Evolutionary conservation across 768 basidiomycete species (phyloP).

Genomic region (Tricholoma hemisulphureum): DNA sequence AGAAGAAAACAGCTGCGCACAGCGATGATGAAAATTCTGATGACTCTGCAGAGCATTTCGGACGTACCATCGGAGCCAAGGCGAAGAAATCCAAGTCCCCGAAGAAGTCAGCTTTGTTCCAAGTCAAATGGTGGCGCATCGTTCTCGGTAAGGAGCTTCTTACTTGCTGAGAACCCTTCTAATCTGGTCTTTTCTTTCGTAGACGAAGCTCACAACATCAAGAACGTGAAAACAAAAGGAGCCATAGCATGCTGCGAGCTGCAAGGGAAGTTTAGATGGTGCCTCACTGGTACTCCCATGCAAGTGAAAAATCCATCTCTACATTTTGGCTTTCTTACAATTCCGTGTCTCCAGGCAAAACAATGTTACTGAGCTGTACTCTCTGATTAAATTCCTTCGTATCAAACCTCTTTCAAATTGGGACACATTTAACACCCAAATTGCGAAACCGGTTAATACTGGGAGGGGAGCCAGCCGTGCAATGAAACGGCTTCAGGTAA

Average conservation of each 20-base stretch:
- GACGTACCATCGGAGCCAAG: constrained; percentile 42
- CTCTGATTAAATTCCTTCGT: constrained; percentile 85
- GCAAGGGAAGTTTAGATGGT: constrained; percentile 82
- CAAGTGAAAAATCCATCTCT: constrained; percentile 25
- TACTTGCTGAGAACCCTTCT: background rate
- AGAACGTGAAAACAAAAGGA: constrained; percentile 77
- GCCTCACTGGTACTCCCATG: constrained; percentile 83
- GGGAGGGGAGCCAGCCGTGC: constrained; percentile 60
- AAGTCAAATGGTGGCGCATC: constrained; percentile 78
- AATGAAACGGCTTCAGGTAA: constrained; percentile 81
- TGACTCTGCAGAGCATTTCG: constrained; percentile 44
- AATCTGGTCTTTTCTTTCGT: background rate
- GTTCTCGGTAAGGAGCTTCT: constrained; percentile 64
- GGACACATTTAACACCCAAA: constrained; percentile 74
- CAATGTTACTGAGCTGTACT: constrained; percentile 84
- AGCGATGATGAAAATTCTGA: constrained; percentile 37
- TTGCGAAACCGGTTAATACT: constrained; percentile 75
- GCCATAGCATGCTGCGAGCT: constrained; percentile 78
- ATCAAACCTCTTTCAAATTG: constrained; percentile 80
- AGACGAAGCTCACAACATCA: constrained; percentile 96
- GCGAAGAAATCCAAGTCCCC: constrained; percentile 41
- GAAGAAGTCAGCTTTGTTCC: constrained; percentile 70
- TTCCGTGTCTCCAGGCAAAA: constrained; percentile 73
- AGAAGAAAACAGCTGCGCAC: constrained; percentile 34
- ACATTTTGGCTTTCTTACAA: constrained; percentile 28